Conservation (phyloP, 345 rosid genomes). For the Lepidium aucheri region DNA sequence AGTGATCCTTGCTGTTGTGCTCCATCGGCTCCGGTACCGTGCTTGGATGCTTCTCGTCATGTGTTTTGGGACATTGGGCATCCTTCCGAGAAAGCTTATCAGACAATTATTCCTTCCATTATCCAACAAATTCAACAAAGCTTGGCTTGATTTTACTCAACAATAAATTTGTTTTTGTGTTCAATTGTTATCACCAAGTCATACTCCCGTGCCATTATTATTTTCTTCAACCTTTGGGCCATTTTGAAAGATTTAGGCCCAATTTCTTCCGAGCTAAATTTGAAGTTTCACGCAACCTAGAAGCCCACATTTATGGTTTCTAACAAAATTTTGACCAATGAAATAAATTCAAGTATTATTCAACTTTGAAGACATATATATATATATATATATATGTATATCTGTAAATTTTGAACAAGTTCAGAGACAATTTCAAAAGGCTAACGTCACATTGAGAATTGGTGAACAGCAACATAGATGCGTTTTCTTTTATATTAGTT, state of each 20-base stretch:
- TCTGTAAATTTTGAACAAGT: too few relatives aligned
- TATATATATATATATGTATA: too few relatives aligned
- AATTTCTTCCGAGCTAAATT: background rate
- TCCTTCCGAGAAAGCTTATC: conserved; percentile 22
- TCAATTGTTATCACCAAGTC: background rate
- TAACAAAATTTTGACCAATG: too few relatives aligned
- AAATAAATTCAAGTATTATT: background rate
- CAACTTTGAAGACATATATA: background rate
- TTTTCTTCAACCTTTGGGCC: background rate
- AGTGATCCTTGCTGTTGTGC: conserved; percentile 19
- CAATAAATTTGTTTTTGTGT: background rate
- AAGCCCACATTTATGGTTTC: too few relatives aligned
- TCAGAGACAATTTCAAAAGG: too few relatives aligned
- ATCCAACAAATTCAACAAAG: conserved; percentile 26
- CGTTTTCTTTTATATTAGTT: too few relatives aligned
- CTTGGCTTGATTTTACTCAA: conserved; percentile 13
- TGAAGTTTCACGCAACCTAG: background rate
- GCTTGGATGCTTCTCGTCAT: conserved; percentile 20
- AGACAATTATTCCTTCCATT: conserved; percentile 14
- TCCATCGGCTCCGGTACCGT: conserved; percentile 13
- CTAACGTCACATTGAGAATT: too few relatives aligned
- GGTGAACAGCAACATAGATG: too few relatives aligned
- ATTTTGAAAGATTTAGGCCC: background rate
- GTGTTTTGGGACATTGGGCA: conserved; percentile 28
- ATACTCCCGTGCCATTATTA: background rate